Evolutionary conservation across 2,329 filamentous ascomycete species (phyloP), one percentile per base, ranked within the genome.

Genomic region (Penicillium digitatum): DNA sequence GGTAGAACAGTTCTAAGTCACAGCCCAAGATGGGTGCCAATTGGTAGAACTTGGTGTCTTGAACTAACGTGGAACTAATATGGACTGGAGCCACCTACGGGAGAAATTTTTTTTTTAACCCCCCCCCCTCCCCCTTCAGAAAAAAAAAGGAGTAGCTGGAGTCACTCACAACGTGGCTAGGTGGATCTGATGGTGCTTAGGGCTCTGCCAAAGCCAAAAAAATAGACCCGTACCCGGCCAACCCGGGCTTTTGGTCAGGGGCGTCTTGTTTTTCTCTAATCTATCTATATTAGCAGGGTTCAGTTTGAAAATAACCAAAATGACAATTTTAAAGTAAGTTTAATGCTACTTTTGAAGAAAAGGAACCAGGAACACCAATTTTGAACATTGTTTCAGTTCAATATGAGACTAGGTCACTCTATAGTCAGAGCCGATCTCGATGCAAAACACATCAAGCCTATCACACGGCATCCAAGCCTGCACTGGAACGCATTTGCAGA

Each of bases 151-250:
- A 58, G 61, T 54, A n/a, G 3, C 11, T 39, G 12, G 39, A 42
- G 61, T 60, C 63, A 65, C 62, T 65, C 56, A 64, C 59, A 65
- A 65, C 63, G 63, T 65, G 63, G 63, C 61, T 52, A 53, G 49
- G 61, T 58, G 61, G 63, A 65, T 65, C 63, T 63, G 61, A 65
- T 65, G 62, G 54, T 60, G 55, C 53, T 63, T 63, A 65, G 62
- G 61, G 59, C 62, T 56, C 52, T 61, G 58, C 58, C 56, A 60
- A 58, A 54, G 22, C 54, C 56, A 54, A 48, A 46, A 48, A 46
- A 52, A 11, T 31, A 52, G 48, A 9, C 59, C 54, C 54, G 55
- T 27, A 40, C 48, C 55, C 38, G 44, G 37, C 8, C n/a, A 26
- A 45, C 37, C 39, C 42, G 53, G 56, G 52, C 22, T 53, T 57